A percentile compares a stretch with the other conserved stretches of the same genome.
Evolutionary conservation across 768 basidiomycete genomes (phyloP).

Genomic region (Daedaleopsis nitida): DNA sequence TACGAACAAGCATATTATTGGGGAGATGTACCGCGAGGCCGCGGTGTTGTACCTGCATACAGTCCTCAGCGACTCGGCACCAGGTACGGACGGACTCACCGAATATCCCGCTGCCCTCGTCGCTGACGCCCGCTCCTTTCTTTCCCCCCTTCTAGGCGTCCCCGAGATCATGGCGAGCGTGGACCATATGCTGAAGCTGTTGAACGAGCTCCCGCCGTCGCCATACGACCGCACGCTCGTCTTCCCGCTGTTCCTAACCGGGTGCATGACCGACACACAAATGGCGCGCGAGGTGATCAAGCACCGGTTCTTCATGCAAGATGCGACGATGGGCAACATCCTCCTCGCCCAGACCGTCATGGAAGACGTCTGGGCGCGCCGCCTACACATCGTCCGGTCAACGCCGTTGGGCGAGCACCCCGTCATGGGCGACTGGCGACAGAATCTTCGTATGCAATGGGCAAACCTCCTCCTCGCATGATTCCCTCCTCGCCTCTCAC

Average conservation of each 20-base stretch:
- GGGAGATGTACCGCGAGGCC: slow-evolving; percentile 64
- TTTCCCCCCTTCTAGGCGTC: slow-evolving; percentile 49
- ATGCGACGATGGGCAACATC: slow-evolving; percentile 28
- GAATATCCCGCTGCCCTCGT: neutral
- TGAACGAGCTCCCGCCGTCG: slow-evolving; percentile 57
- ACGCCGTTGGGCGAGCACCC: slow-evolving; percentile 14
- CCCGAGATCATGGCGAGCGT: slow-evolving; percentile 68
- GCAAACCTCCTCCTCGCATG: slow-evolving; percentile 24
- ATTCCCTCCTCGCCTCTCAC: neutral
- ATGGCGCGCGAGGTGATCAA: slow-evolving; percentile 37
- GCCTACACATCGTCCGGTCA: slow-evolving; percentile 5
- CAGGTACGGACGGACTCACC: slow-evolving; percentile 52
- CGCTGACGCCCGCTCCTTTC: slow-evolving; percentile 11
- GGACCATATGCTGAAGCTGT: slow-evolving; percentile 50
- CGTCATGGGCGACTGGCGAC: slow-evolving; percentile 30
- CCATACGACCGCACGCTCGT: slow-evolving; percentile 67
- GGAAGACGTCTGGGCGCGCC: slow-evolving; percentile 26
- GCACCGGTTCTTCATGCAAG: slow-evolving; percentile 24
- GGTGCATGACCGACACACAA: slow-evolving; percentile 69
- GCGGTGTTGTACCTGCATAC: slow-evolving; percentile 71
- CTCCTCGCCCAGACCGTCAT: slow-evolving; percentile 25
- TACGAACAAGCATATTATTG: slow-evolving; percentile 35
- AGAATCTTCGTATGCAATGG: slow-evolving; percentile 26
- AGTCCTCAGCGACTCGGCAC: slow-evolving; percentile 65
- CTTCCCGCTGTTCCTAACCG: slow-evolving; percentile 75